phyloP scores from a whole-genome alignment of 495 filamentous ascomycete species.

The Acidiella bohemica region DNA sequence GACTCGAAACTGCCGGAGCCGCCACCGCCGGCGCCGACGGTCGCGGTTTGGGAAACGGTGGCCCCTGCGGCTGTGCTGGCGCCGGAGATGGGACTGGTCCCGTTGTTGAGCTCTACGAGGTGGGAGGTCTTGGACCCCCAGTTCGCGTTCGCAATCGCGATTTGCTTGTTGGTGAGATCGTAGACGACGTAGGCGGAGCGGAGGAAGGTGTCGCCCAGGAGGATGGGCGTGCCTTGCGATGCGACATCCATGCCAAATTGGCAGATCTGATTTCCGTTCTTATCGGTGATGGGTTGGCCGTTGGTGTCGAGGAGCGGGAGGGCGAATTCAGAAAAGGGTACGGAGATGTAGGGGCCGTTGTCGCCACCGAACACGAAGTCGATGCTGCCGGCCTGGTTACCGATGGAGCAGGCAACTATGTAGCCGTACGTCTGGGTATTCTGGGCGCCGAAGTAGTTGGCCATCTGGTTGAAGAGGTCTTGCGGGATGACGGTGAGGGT shows the following conservation, averaged over 20 bases:
- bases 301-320: neutral
- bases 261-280: neutral
- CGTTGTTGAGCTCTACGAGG: too few relatives aligned
- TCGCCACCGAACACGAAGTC: too few relatives aligned
- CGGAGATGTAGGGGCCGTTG: neutral
- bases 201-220: neutral
- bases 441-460: neutral
- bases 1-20: too few relatives aligned
- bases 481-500: neutral
- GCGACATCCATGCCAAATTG: neutral
- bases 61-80: too few relatives aligned
- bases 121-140: too few relatives aligned
- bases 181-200: neutral
- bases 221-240: neutral
- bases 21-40: too few relatives aligned
- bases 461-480: neutral
- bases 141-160: neutral
- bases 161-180: neutral
- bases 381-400: too few relatives aligned
- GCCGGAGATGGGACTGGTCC: too few relatives aligned
- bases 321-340: neutral
- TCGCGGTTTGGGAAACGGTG: too few relatives aligned
- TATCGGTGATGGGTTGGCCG: neutral
- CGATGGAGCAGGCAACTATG: too few relatives aligned
- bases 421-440: too few relatives aligned